Conservation (phyloP, 83 land plant species). For the Larix sibirica region DNA sequence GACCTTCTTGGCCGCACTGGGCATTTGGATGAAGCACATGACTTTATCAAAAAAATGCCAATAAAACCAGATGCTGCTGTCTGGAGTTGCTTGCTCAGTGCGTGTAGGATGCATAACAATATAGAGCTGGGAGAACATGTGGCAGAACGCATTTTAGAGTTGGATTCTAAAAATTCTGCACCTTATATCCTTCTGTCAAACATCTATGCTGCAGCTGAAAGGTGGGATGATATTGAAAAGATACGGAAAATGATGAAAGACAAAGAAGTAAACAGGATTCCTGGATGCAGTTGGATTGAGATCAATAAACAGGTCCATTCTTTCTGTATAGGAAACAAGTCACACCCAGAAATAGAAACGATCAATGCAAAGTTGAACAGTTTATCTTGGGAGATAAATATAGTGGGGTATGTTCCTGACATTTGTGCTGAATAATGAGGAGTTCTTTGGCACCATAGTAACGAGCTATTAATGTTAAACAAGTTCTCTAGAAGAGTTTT, state of each 20-base stretch:
- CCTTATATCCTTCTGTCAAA: background rate
- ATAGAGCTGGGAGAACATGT: background rate
- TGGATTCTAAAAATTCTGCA: background rate
- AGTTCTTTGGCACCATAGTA: background rate
- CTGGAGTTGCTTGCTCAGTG: constrained; percentile 5
- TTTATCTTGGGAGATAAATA: background rate
- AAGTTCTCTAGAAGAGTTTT: background rate
- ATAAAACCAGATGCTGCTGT: constrained; percentile 3
- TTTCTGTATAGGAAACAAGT: background rate
- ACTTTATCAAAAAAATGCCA: background rate
- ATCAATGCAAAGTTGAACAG: background rate
- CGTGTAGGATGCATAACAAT: constrained; percentile 5
- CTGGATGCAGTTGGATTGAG: constrained; percentile 4
- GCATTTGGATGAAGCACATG: background rate
- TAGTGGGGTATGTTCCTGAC: background rate
- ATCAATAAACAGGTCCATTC: background rate
- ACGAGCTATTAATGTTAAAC: background rate
- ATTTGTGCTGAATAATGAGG: background rate
- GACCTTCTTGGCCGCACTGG: constrained; percentile 9
- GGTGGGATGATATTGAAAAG: background rate
- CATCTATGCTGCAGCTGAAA: background rate
- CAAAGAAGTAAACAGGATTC: background rate
- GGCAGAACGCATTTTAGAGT: background rate
- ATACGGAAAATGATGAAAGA: background rate
- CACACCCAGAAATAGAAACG: no score